phyloP scores from a whole-genome alignment of 805 yeast genomes.

The Wickerhamomyces strasburgensis region DNA sequence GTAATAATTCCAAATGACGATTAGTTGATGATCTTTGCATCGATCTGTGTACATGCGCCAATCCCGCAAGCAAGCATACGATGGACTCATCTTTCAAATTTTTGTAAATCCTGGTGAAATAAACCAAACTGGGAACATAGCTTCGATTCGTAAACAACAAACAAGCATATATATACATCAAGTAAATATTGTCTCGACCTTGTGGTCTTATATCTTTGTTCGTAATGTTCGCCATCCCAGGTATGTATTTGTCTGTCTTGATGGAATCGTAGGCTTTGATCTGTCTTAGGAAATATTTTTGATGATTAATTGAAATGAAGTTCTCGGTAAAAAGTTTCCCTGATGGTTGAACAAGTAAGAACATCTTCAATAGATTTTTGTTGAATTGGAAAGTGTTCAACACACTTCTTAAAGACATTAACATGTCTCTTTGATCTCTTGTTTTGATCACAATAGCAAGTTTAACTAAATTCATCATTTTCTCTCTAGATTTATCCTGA shows the following conservation, averaged over 20 bases:
- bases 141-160: conserved; percentile 77
- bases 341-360: conserved; percentile 59
- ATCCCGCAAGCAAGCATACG: conserved; percentile 66
- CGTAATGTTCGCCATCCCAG: conserved; percentile 75
- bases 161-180: conserved; percentile 75
- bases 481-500: conserved; percentile 56
- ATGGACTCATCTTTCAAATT: conserved; percentile 72
- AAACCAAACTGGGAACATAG: conserved; percentile 76
- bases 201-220: conserved; percentile 44
- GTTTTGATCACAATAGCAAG: conserved; percentile 51
- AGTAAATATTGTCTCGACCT: conserved; percentile 54
- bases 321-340: conserved; percentile 55
- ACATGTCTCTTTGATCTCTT: conserved; percentile 49
- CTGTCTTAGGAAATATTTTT: conserved; percentile 85
- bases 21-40: conserved; percentile 85
- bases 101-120: conserved; percentile 65
- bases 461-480: conserved; percentile 58
- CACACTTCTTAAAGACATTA: conserved; percentile 56
- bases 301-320: conserved; percentile 76
- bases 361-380: conserved; percentile 59
- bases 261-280: conserved; percentile 82
- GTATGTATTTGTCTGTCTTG: conserved; percentile 45
- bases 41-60: conserved; percentile 83
- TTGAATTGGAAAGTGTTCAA: conserved; percentile 72
- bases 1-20: conserved; percentile 82